Conservation (phyloP, 768 basidiomycete genomes). For the Atractiella rhizophila region DNA sequence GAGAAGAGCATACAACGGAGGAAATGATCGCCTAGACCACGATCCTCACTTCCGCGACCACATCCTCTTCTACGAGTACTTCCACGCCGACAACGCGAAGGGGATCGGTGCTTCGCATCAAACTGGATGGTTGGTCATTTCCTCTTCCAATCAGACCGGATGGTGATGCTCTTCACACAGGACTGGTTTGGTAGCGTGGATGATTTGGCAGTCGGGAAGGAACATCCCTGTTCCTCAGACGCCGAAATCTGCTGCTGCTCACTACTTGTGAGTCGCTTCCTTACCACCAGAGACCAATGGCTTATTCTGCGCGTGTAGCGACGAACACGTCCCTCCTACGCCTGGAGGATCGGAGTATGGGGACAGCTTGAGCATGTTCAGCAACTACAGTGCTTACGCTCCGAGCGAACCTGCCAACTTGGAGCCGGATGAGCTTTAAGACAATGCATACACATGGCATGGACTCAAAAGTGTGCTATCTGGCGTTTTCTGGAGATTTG, state of each 20-base stretch:
- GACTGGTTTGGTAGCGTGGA: conserved; percentile 46
- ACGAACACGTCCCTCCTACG: conserved; percentile 25
- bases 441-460: too few relatives aligned
- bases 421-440: too few relatives aligned
- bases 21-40: conserved; percentile 54
- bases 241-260: conserved; percentile 48
- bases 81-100: conserved; percentile 75
- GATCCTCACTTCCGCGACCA: conserved; percentile 95
- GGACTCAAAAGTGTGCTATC: too few relatives aligned
- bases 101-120: conserved; percentile 95
- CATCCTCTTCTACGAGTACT: conserved; percentile 71
- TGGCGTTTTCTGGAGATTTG: too few relatives aligned
- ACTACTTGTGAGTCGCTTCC: too few relatives aligned
- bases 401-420: too few relatives aligned
- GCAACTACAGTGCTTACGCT: too few relatives aligned
- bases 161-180: conserved; percentile 21
- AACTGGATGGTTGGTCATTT: conserved; percentile 49
- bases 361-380: too few relatives aligned
- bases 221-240: conserved; percentile 78
- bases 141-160: background rate
- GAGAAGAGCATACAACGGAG: conserved; percentile 77
- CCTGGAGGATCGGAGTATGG: conserved; percentile 8
- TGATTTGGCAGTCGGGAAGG: conserved; percentile 48
- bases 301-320: too few relatives aligned
- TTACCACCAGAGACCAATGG: too few relatives aligned